phyloP scores from a whole-genome alignment of 768 basidiomycete genomes.

The Grammothele lineata region DNA sequence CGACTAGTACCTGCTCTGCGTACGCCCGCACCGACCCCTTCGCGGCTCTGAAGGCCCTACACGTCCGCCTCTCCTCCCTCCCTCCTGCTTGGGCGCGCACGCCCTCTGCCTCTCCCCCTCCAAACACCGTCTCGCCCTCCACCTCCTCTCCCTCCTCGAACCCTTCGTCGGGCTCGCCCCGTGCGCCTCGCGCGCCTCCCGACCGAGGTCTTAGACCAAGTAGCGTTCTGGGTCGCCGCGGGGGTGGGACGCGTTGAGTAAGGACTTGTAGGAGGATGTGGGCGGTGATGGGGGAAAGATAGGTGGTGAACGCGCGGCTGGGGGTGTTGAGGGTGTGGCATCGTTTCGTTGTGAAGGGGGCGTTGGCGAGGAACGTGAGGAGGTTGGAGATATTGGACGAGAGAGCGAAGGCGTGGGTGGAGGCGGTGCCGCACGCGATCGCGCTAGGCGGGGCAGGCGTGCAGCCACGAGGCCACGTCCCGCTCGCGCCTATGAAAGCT shows the following conservation, averaged over 20 bases:
- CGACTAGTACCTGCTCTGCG: too few relatives aligned
- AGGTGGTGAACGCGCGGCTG: constrained; percentile 52
- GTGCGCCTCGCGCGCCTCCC: constrained; percentile 43
- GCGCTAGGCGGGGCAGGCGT: too few relatives aligned
- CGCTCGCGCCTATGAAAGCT: too few relatives aligned
- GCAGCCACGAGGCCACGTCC: too few relatives aligned
- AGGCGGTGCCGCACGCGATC: constrained; percentile 36
- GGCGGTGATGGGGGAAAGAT: constrained; percentile 61
- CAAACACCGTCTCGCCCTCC: constrained; percentile 58
- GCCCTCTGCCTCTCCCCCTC: constrained; percentile 54
- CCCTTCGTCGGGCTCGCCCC: constrained; percentile 55
- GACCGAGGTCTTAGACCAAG: constrained; percentile 63
- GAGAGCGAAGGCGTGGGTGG: constrained; percentile 24
- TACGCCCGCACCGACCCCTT: constrained; percentile 62
- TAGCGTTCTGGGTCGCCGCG: constrained; percentile 50
- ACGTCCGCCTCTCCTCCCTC: constrained; percentile 49
- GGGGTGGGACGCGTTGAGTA: constrained; percentile 52
- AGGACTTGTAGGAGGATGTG: constrained; percentile 50
- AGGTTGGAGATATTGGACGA: constrained; percentile 61
- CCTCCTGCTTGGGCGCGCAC: constrained; percentile 52
- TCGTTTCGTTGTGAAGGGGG: constrained; percentile 51
- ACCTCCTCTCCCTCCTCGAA: constrained; percentile 57
- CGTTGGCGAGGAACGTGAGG: constrained; percentile 58
- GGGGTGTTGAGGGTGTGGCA: constrained; percentile 62
- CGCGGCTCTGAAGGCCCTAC: constrained; percentile 50